phyloP scores from a whole-genome alignment of 192 early-diverging fungal genomes.

The Umbelopsis isabellina region DNA sequence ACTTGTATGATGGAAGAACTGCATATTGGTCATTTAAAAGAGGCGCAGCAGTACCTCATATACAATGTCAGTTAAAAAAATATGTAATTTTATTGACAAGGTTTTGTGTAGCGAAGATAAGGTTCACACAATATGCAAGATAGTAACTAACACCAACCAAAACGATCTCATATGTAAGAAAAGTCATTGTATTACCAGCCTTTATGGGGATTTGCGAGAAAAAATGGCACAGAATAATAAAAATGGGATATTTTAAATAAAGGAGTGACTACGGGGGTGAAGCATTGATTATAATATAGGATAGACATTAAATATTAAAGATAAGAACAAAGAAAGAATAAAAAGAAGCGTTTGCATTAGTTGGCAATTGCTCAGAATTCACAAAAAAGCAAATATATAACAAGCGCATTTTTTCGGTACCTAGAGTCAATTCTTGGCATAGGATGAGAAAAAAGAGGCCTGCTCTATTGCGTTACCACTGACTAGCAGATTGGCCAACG shows the following conservation, averaged over 20 bases:
- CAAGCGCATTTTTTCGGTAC: background rate
- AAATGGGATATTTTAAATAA: slow-evolving; percentile 4
- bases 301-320: slow-evolving; percentile 13
- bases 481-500: slow-evolving; percentile 2
- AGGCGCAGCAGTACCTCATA: too few species aligned
- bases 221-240: slow-evolving; percentile 17
- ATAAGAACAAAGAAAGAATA: background rate
- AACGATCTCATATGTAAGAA: too few species aligned
- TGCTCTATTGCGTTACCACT: background rate
- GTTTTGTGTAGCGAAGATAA: too few species aligned
- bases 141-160: background rate
- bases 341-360: background rate
- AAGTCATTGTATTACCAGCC: background rate
- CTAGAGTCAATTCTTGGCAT: background rate
- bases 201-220: background rate
- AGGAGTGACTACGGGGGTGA: background rate
- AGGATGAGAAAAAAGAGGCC: background rate
- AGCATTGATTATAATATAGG: slow-evolving; percentile 1
- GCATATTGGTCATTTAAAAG: background rate
- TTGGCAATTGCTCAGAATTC: background rate
- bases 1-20: background rate
- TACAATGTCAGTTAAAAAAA: too few species aligned
- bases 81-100: too few species aligned
- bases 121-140: background rate
- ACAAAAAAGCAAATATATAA: background rate